A percentile compares a stretch with the other conserved stretches of the same genome.
Conservation (phyloP, 1,139 yeast genomes). For the Suhomyces panamericanus region DNA sequence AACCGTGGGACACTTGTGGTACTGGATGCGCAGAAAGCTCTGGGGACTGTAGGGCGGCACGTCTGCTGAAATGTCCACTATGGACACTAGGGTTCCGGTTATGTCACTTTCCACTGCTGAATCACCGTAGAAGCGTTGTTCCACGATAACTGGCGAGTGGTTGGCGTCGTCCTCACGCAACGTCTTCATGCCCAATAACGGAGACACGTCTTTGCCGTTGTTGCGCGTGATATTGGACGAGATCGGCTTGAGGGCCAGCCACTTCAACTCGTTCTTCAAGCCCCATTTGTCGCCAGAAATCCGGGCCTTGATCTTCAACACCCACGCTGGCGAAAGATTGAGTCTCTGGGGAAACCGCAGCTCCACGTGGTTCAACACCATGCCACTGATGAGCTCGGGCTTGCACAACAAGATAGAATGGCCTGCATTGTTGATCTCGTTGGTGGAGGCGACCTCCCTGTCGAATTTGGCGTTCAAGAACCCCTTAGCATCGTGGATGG, state of each 20-base stretch:
- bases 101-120: conserved; percentile 26
- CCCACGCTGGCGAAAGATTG: conserved; percentile 64
- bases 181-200: conserved; percentile 73
- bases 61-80: conserved; percentile 75
- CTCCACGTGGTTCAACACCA: conserved; percentile 59
- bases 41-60: conserved; percentile 72
- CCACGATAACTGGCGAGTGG: conserved; percentile 62
- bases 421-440: conserved; percentile 56
- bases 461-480: conserved; percentile 28
- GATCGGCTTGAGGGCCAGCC: conserved; percentile 59
- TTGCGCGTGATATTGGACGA: conserved; percentile 45
- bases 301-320: conserved; percentile 58
- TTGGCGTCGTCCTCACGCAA: conserved; percentile 60
- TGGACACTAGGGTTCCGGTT: conserved; percentile 48
- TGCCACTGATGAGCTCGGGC: conserved; percentile 67
- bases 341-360: conserved; percentile 47
- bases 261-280: conserved; percentile 69
- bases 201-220: conserved; percentile 38
- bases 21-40: conserved; percentile 52
- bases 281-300: conserved; percentile 77
- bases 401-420: conserved; percentile 65
- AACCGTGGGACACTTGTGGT: conserved; percentile 75
- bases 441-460: conserved; percentile 32
- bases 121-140: conserved; percentile 39
- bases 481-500: conserved; percentile 27